Base-by-base conservation (phyloP, 2,329 filamentous ascomycete species). In the Herpotrichia juniperi region DNA sequence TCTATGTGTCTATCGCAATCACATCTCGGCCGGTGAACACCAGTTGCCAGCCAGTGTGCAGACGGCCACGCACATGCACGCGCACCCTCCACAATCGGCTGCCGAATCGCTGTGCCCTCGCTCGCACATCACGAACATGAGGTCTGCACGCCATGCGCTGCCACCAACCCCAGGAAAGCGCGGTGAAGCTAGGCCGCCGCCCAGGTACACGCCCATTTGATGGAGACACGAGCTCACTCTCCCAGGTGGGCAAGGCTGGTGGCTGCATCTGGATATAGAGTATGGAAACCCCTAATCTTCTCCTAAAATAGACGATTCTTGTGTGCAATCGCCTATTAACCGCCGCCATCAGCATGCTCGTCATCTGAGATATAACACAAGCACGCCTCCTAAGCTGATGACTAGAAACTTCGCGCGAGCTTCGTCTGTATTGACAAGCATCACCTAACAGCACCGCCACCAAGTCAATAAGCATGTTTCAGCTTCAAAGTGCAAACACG, bases 381-480 rank as follows among this genome's bases (percentile, higher is more conserved):
- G 46, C 49, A 48, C 50, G 42, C 44, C 44, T 25, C 1, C 46
- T 22, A n/a, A 16, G 16, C 28, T 5, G 25, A 34, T 40, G 31
- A 37, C 25, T 46, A 21, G 28, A 30, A 26, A 11, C 16, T 14
- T 4, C 12, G 21, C 16, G 14, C 40, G 16, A 19, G 42, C 10
- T 31, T 24, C 11, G 21, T 22, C 42, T 17, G n/a, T 21, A 7
- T 19, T n/a, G 12, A 30, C 22, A 25, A 42, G 35, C 50, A 32
- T 37, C 26, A 9, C 24, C 40, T 28, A 48, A 48, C 43, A 48
- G 32, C 46, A 48, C 30, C 25, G 44, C 48, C 50, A 51, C 32
- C 52, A 34, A 17, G 46, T 42, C 46, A 42, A 50, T 54, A 42
- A 46, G 45, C 46, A 14, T 19, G 53, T 59, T 59, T 57, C 53